A percentile compares a stretch with the other conserved stretches of the same genome.
These are phyloP conservation scores for Neofusicoccum ribis DNA, from an alignment of 2,329 filamentous ascomycete species.

Conservation along the genomic window DNA sequence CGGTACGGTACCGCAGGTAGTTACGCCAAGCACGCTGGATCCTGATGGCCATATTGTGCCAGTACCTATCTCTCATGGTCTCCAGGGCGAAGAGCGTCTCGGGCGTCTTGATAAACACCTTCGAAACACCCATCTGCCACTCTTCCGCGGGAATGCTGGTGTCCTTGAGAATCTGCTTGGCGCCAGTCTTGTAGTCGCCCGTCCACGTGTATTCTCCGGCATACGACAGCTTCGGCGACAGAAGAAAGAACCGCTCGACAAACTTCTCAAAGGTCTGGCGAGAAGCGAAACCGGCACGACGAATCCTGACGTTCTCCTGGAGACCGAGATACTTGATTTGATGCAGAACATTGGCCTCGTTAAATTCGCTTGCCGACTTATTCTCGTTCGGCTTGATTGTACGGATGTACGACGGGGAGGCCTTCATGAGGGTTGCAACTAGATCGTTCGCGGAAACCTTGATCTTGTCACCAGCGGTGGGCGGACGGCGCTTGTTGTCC, in stretches of 20 bases:
- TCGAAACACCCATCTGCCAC: conserved; percentile 95
- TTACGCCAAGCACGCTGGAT: conserved; percentile 98
- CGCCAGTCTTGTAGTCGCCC: conserved; percentile 81
- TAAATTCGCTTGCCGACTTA: conserved; percentile 93
- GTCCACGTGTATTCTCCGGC: conserved; percentile 97
- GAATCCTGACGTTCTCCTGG: conserved; percentile 98
- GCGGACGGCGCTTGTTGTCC: conserved; percentile 90
- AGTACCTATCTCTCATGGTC: conserved; percentile 96
- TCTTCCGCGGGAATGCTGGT: conserved; percentile 94
- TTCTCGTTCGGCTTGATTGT: conserved; percentile 99
- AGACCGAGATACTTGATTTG: conserved; percentile 98
- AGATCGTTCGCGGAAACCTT: conserved; percentile 91
- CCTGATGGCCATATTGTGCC: conserved; percentile 98
- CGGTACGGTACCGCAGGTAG: conserved; percentile 86
- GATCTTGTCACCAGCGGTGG: conserved; percentile 95
- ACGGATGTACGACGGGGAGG: conserved; percentile 94
- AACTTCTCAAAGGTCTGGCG: conserved; percentile 98
- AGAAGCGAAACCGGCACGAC: conserved; percentile 93
- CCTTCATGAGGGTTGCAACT: conserved; percentile 94
- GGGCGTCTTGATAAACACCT: conserved; percentile 97
- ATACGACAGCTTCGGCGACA: conserved; percentile 93
- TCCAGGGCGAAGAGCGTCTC: conserved; percentile 96
- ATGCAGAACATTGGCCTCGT: conserved; percentile 87
- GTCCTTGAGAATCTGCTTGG: conserved; percentile 91
- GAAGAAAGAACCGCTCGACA: conserved; percentile 91